These are phyloP conservation scores for Fusarium circinatum DNA, from an alignment of 2,329 filamentous ascomycete genomes.

Conservation along the genomic window DNA sequence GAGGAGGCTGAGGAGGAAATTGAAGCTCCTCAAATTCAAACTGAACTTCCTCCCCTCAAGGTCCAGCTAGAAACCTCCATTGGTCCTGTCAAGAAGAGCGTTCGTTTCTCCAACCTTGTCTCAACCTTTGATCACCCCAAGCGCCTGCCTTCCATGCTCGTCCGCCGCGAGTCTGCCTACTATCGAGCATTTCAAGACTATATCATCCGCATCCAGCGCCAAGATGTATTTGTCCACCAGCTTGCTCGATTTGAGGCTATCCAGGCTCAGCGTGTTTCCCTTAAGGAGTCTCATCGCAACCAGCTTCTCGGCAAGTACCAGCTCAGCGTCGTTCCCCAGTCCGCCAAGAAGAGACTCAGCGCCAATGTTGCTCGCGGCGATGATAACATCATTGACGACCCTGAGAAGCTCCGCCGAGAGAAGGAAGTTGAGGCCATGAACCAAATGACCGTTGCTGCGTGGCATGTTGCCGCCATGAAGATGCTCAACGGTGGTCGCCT, in stretches of 20 bases:
- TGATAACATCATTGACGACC: slow-evolving; percentile 70
- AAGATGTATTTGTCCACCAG: slow-evolving; percentile 86
- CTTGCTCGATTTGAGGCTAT: slow-evolving; percentile 88
- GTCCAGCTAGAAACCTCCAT: slow-evolving; percentile 34
- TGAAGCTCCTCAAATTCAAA: slow-evolving; percentile 44
- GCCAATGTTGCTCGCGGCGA: slow-evolving; percentile 79
- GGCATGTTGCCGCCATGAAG: slow-evolving; percentile 71
- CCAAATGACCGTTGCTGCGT: slow-evolving; percentile 71
- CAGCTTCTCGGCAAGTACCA: slow-evolving; percentile 88
- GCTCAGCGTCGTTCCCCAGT: slow-evolving; percentile 74
- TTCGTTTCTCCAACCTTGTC: slow-evolving; percentile 74
- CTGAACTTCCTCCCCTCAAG: slow-evolving; percentile 36
- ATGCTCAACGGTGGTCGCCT: slow-evolving; percentile 72
- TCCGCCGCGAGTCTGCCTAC: slow-evolving; percentile 78
- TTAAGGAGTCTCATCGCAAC: slow-evolving; percentile 77
- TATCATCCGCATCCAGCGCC: slow-evolving; percentile 69
- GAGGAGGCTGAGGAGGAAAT: slow-evolving; percentile 47
- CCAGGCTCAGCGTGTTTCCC: slow-evolving; percentile 82
- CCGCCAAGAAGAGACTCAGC: slow-evolving; percentile 75
- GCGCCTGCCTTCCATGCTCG: slow-evolving; percentile 62
- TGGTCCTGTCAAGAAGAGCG: slow-evolving; percentile 72
- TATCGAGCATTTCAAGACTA: slow-evolving; percentile 87
- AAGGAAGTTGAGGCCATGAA: slow-evolving; percentile 83
- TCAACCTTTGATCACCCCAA: slow-evolving; percentile 58
- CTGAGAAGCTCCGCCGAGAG: slow-evolving; percentile 72